Conservation (phyloP, 2,329 filamentous ascomycete genomes). For the Colletotrichum lini region DNA sequence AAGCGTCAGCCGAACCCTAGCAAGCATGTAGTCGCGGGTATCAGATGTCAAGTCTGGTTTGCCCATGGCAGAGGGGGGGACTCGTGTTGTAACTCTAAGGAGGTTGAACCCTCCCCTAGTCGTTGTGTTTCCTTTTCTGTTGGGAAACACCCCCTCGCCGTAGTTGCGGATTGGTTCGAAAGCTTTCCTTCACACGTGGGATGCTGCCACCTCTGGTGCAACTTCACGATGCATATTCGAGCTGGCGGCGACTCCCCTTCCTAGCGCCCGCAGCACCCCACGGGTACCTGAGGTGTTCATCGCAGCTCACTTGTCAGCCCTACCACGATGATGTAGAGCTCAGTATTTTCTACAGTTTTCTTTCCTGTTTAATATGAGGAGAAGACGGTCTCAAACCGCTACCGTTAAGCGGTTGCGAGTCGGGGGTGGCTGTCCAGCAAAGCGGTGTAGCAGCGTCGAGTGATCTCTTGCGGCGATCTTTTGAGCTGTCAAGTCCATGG, state of each 20-base stretch:
- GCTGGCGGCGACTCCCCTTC: neutral
- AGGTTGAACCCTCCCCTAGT: constrained; percentile 7
- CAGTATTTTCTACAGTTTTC: constrained; percentile 25
- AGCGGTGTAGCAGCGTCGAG: constrained; percentile 3
- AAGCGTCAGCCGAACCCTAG: constrained; percentile 36
- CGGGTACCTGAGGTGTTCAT: constrained; percentile 41
- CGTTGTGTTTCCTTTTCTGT: neutral
- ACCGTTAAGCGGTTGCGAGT: neutral
- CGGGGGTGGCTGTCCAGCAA: neutral
- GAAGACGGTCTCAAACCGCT: neutral
- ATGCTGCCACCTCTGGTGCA: constrained; percentile 30
- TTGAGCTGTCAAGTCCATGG: neutral
- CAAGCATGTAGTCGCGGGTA: constrained; percentile 22
- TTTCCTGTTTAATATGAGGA: neutral
- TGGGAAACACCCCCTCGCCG: constrained; percentile 8
- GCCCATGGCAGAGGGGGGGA: neutral
- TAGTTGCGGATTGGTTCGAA: constrained; percentile 25
- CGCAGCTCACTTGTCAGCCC: constrained; percentile 39
- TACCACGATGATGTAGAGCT: constrained; percentile 39
- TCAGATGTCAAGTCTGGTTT: constrained; percentile 15
- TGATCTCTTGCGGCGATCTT: neutral
- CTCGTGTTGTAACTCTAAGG: neutral
- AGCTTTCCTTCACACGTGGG: constrained; percentile 20
- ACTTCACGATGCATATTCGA: constrained; percentile 34
- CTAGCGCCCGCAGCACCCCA: constrained; percentile 34